Base-by-base conservation (phyloP, 2,329 filamentous ascomycete genomes). In the Clonostachys chloroleuca region DNA sequence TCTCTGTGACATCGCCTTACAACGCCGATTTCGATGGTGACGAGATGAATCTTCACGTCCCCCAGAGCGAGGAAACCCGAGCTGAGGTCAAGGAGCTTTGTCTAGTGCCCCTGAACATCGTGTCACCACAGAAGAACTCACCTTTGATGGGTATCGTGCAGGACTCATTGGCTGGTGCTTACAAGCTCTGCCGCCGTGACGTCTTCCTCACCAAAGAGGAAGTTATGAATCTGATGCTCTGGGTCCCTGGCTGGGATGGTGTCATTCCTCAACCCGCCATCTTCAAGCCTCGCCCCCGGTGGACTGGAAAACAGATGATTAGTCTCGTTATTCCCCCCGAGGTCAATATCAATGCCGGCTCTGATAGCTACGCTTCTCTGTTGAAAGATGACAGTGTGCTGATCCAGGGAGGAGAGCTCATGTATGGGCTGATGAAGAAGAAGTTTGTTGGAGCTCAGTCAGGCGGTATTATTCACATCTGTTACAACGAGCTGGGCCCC, bases 1-100 rank as follows among this genome's bases (percentile, higher is more conserved):
- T 99, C 56, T 99, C 94, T 1, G 94, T 99, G 61, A 99, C 95
- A 1, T 95, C 92, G 30, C 94, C 94, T 0, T 99, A 99, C 77
- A 99, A 99, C 73, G 94, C 94, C 59, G 94, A 99, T 88, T 99
- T 99, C 72, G 94, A 99, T 63, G 94, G 94, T 72, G 94, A 99
- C 66, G 94, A 99, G 70, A 99, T 99, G 94, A 99, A 99, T 65
- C 83, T 99, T 72, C 94, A 99, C 80, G 95, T 99, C 45, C 95
- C 94, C 5, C 94, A 99, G 63, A 94, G 89, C 36, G 92, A 99
- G 63, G 95, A 99, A 68, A 95, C 95, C 34, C 87, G 94, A 51
- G 91, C 95, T 42, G 94, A 99, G 68, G 83, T 99, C 57, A 89
- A 84, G 66, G 87, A 97, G 64, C 81, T 99, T 13, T 97, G 92